phyloP scores from a whole-genome alignment of 768 basidiomycete genomes.

The Crassisporium funariophilum region DNA sequence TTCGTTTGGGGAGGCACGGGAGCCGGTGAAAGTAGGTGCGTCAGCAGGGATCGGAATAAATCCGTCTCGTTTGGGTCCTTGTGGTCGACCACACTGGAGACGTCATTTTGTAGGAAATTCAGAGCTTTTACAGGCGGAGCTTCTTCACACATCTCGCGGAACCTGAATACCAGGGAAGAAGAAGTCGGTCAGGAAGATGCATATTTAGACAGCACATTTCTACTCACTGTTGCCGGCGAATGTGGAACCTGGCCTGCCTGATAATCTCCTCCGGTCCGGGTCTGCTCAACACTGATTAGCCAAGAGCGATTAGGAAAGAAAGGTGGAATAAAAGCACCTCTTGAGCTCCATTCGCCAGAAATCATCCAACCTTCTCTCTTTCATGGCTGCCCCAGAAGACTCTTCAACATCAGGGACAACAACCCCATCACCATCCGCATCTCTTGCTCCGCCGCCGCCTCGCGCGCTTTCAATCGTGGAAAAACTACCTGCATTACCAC shows the following conservation, averaged over 20 bases:
- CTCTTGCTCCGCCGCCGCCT: constrained; percentile 21
- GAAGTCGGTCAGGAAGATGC: not conserved
- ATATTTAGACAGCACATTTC: not conserved
- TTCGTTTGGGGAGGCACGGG: not conserved
- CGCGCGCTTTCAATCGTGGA: constrained; percentile 1
- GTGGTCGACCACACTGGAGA: constrained; percentile 74
- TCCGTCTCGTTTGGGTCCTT: constrained; percentile 59
- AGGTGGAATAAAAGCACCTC: constrained; percentile 47
- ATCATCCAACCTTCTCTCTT: constrained; percentile 65
- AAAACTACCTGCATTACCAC: constrained; percentile 64
- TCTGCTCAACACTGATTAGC: constrained; percentile 38
- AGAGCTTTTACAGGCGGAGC: constrained; percentile 63
- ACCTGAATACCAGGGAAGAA: constrained; percentile 51
- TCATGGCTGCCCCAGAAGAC: constrained; percentile 27
- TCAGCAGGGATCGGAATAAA: constrained; percentile 65
- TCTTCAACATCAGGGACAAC: constrained; percentile 14
- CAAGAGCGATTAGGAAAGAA: not conserved
- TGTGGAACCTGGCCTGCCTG: constrained; percentile 60
- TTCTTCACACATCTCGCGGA: constrained; percentile 81
- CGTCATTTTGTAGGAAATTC: constrained; percentile 68
- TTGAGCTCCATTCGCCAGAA: constrained; percentile 75
- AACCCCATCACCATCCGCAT: constrained; percentile 19
- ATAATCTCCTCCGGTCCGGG: constrained; percentile 64
- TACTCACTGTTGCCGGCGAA: constrained; percentile 74
- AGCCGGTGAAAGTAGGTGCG: constrained; percentile 56